Base-by-base conservation (phyloP, 306 rosid genomes). In the Cicer yamashitae region DNA sequence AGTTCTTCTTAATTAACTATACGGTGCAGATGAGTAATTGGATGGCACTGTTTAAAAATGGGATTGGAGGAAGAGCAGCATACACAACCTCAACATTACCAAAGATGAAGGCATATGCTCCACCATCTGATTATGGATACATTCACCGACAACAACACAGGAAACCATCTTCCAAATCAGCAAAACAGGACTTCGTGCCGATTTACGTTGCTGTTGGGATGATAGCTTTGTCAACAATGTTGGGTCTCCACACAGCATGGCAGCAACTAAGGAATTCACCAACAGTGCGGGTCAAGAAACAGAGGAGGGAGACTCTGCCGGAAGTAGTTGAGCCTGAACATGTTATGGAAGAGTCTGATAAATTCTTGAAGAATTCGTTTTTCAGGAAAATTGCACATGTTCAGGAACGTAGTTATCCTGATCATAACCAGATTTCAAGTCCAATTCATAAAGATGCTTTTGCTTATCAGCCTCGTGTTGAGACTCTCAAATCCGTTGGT, bases 291-390 rank as follows among this genome's bases (percentile, higher is more conserved):
- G 97, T 94, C 54, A 87, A 75, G 82, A 94, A 91, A 86, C 52
- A 69, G 39, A 78, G 96, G 70, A 79, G 97, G 67, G 94, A 90
- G 89, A 90, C 87, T 11, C 57, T 94, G 8, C 91, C 97, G 12
- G 98, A 94, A 84, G 97, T 94, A 81, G 89, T 82, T 53, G 98
- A 91, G 70, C 98, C 98, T 0, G 93, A 90, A 1, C 89, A 73
- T 30, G 96, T 94, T 70, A 75, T 64, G 8, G 93, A 77, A 50
- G 87, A 88, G 22, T 34, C 96, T 0, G 83, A 86, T 0, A 85
- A 63, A 14, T 81, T 50, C 44, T 0, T 84, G 0, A 80, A 59
- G 15, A 76, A 85, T 0, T 94, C 97, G 0, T 87, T 87, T 61
- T 91, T 94, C 61, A 86, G 98, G 79, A 94, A 85, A 76, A 82